Percentiles rank a stretch among this genome's conserved stretches.
phyloP scores from a whole-genome alignment of 164 flowering plant species.

The Echeveria elegans region DNA sequence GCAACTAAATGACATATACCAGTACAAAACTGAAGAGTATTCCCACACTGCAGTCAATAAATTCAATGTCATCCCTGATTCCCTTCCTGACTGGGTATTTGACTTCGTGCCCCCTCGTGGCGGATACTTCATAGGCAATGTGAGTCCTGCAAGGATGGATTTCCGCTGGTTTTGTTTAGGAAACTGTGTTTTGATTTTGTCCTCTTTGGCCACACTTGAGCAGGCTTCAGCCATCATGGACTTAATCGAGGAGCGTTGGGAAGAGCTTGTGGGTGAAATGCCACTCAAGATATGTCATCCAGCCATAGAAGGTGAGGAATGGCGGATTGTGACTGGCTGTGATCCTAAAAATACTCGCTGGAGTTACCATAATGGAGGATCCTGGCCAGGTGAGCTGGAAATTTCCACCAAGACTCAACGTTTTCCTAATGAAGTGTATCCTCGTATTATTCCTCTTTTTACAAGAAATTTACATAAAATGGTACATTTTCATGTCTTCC shows the following conservation, averaged over 20 bases:
- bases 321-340: slow-evolving; percentile 23
- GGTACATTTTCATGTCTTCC: no score
- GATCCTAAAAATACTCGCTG: slow-evolving; percentile 22
- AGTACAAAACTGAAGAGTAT: slow-evolving; percentile 20
- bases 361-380: slow-evolving; percentile 25
- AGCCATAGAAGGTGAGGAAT: slow-evolving; percentile 19
- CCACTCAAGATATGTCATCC: slow-evolving; percentile 20
- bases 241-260: slow-evolving; percentile 22
- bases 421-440: no score
- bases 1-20: slow-evolving; percentile 18
- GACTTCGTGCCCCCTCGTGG: slow-evolving; percentile 20
- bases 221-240: slow-evolving; percentile 24
- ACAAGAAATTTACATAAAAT: no score
- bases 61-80: slow-evolving; percentile 22
- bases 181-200: slow-evolving; percentile 16
- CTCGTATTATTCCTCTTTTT: not conserved
- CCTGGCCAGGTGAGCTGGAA: slow-evolving; percentile 33
- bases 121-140: slow-evolving; percentile 22
- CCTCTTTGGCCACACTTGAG: slow-evolving; percentile 20
- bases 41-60: slow-evolving; percentile 21
- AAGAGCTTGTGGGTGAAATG: slow-evolving; percentile 24
- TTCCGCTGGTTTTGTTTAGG: slow-evolving; percentile 20
- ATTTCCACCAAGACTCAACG: no score
- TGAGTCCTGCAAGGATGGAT: slow-evolving; percentile 22
- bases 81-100: slow-evolving; percentile 21